Percentiles rank a stretch among this genome's conserved stretches.
Evolutionary conservation across 2,329 filamentous ascomycete genomes (phyloP).

Genomic region (Talaromyces pinophilus): DNA sequence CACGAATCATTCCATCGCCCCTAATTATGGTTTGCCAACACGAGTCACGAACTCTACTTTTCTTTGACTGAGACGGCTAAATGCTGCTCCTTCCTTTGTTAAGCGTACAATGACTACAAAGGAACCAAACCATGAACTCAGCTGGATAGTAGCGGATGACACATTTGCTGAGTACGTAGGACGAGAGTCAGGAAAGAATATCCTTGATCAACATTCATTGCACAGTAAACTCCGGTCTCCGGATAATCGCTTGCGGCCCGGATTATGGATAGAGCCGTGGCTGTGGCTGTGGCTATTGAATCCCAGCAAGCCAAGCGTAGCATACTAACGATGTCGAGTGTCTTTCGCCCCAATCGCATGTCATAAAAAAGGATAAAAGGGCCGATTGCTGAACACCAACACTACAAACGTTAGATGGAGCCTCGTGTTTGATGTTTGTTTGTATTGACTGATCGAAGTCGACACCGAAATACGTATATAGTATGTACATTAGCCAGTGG

Average conservation of each 20-base stretch:
- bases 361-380: not conserved
- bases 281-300: not conserved
- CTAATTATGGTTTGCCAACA: conserved; percentile 2
- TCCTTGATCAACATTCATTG: not conserved
- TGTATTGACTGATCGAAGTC: not conserved
- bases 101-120: not conserved
- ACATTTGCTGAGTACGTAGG: not conserved
- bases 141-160: not conserved
- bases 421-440: not conserved
- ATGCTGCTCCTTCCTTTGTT: not conserved
- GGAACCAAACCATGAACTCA: not conserved
- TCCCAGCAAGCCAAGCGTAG: not conserved
- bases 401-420: not conserved
- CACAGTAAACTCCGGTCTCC: not conserved
- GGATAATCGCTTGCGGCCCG: not conserved
- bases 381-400: not conserved
- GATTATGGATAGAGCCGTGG: not conserved
- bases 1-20: not conserved
- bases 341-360: not conserved
- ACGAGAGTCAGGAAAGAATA: not conserved
- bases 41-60: not conserved
- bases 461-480: not conserved
- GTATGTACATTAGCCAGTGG: not conserved
- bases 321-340: not conserved
- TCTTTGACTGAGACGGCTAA: not conserved